A percentile compares a stretch with the other conserved stretches of the same genome.
These are phyloP conservation scores for Phytophthora tentaculata DNA, from an alignment of 352 stramenopile species.

Conservation along the genomic window DNA sequence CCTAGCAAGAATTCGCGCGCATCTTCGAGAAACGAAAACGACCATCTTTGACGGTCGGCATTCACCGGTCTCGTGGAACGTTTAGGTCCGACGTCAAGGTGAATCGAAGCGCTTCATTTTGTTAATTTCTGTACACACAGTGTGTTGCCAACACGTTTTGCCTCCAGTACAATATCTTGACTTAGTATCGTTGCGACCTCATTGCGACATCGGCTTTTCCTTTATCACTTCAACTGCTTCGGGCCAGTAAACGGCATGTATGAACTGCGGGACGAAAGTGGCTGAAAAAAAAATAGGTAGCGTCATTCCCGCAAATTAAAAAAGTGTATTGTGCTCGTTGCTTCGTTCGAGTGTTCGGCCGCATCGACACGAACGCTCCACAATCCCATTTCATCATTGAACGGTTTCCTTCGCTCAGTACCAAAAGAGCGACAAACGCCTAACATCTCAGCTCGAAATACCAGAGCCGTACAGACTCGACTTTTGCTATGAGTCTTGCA, in stretches of 20 bases:
- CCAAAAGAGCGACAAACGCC: constrained; percentile 1
- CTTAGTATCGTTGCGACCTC: not conserved
- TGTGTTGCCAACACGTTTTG: no score
- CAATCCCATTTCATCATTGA: not conserved
- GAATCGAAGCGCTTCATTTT: no score
- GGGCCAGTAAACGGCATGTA: not conserved
- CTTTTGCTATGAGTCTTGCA: not conserved
- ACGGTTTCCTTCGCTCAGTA: not conserved
- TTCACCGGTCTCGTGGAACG: no score
- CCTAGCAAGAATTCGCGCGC: no score
- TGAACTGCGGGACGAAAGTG: not conserved
- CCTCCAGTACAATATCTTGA: not conserved
- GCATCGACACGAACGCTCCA: not conserved
- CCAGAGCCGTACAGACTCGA: no score
- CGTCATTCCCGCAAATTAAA: not conserved
- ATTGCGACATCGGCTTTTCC: not conserved
- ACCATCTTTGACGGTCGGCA: no score
- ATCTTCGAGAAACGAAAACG: no score
- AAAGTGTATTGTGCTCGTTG: no score
- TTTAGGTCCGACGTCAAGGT: no score
- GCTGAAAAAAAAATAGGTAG: no score
- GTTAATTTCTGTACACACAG: no score
- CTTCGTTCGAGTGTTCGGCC: no score
- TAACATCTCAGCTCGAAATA: not conserved
- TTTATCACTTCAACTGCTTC: not conserved